Base-by-base conservation (phyloP, 768 basidiomycete genomes). In the Pisolithus microcarpus region DNA sequence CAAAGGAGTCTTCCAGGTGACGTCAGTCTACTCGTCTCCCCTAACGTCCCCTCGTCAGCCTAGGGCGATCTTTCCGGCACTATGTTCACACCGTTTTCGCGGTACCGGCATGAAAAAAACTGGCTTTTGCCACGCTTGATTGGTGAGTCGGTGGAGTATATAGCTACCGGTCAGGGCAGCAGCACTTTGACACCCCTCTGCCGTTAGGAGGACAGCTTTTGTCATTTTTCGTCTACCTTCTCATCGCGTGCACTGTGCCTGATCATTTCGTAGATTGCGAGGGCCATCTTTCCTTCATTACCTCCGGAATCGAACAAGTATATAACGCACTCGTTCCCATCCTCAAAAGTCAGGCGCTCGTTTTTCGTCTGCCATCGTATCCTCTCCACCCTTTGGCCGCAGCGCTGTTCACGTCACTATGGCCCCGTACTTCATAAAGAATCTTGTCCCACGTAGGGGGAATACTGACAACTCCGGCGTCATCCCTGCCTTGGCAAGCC, bases 371-470 rank as follows among this genome's bases (percentile, higher is more conserved):
- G 39, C 18, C 8, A 40, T 8, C n/a, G 3, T 19, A 18, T 9
- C 18, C 21, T 40, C 7, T 40, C 21, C 39, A 21, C 39, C 15
- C 4, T 21, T 15, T 21, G 11, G 15, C 39, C 15, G 11, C 39
- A 40, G 21, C 39, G n/a, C 15, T 40, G 8, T 8, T 18, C 21
- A 18, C 21, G 8, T 9, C 8, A 11, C 39, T 34, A 79, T 79
- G 77, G 71, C 74, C 24, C 78, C 78, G 5, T 71, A 70, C 60
- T 82, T 82, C 55, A 50, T 79, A 21, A 62, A 57, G 52, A 80
- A 71, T 65, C 63, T 81, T 57, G 46, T 80, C 43, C 81, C 80
- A 19, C 70, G 59, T 50, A 72, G 70, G 54, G 79, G 84, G 52
- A 60, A 62, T 43, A 61, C 67, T 13, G 51, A 57, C 10, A 59